Evolutionary conservation across 768 basidiomycete species (phyloP).

Genomic region (Gymnopilus junonius): DNA sequence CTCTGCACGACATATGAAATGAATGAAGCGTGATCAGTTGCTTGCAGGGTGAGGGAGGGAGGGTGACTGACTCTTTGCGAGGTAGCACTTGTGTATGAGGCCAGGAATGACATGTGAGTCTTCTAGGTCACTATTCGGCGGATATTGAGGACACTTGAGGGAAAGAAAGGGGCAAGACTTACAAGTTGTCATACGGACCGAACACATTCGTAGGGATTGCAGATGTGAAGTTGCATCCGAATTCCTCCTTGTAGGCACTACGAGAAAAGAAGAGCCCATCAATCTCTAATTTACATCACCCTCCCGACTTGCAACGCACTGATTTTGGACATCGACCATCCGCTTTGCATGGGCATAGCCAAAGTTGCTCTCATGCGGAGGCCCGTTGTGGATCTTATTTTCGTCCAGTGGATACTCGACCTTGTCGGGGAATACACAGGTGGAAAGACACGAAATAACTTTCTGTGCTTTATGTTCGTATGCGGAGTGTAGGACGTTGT

Average conservation of each 20-base stretch:
- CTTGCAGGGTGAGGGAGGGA: not conserved
- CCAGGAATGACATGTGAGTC: conserved; percentile 95
- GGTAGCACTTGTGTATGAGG: conserved; percentile 90
- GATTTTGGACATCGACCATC: conserved; percentile 94
- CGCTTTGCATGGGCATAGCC: conserved; percentile 97
- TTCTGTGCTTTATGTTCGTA: conserved; percentile 70
- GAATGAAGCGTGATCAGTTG: too few species aligned
- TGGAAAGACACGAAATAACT: conserved; percentile 94
- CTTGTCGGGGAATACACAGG: conserved; percentile 97
- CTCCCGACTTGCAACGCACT: conserved; percentile 50
- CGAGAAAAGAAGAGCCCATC: not conserved
- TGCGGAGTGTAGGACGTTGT: conserved; percentile 84
- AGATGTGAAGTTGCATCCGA: conserved; percentile 92
- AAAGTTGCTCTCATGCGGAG: conserved; percentile 94
- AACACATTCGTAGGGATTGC: conserved; percentile 99
- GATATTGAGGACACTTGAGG: conserved; percentile 8
- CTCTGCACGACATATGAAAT: conserved; percentile 47
- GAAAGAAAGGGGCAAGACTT: conserved; percentile 20
- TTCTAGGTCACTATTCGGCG: conserved; percentile 69
- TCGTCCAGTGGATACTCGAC: conserved; percentile 94
- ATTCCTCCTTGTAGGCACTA: conserved; percentile 96
- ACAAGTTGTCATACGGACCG: conserved; percentile 95
- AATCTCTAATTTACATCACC: not conserved
- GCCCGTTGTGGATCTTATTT: conserved; percentile 89
- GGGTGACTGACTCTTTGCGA: conserved; percentile 74